Percentiles rank a stretch among this genome's conserved stretches.
Evolutionary conservation across 352 stramenopile species (phyloP).

Genomic region (Lagenidium giganteum): DNA sequence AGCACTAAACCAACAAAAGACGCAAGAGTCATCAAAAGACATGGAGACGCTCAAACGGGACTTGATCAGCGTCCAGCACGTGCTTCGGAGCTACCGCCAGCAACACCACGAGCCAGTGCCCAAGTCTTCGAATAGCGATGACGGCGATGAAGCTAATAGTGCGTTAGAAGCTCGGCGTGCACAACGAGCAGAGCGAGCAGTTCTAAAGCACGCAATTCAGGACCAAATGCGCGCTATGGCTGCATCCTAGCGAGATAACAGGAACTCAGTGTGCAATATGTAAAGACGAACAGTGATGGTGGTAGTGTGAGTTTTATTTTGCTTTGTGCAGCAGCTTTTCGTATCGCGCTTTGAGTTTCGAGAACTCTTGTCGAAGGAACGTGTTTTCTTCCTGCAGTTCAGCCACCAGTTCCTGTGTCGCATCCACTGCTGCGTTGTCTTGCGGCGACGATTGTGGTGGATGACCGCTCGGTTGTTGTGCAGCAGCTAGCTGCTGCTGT

Average conservation of each 20-base stretch:
- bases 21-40: conserved; percentile 36
- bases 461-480: conserved; percentile 7
- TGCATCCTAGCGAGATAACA: not conserved
- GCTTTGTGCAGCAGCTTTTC: conserved; percentile 28
- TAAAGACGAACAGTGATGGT: too few species aligned
- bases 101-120: conserved; percentile 3
- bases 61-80: conserved; percentile 35
- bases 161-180: too few species aligned
- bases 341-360: conserved; percentile 61
- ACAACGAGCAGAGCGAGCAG: conserved; percentile 27
- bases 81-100: conserved; percentile 28
- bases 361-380: conserved; percentile 60
- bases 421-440: not conserved
- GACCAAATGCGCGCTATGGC: conserved; percentile 30
- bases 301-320: too few species aligned
- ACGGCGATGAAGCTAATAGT: too few species aligned
- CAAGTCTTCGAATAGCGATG: conserved; percentile 4
- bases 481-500: conserved; percentile 30
- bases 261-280: too few species aligned
- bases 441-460: not conserved
- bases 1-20: conserved; percentile 35
- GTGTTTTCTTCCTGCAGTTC: conserved; percentile 67
- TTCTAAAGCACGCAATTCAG: conserved; percentile 37
- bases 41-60: conserved; percentile 49
- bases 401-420: conserved; percentile 27